Conservation (phyloP, 106 monocot genomes). For the Dactylorhiza incarnata region DNA sequence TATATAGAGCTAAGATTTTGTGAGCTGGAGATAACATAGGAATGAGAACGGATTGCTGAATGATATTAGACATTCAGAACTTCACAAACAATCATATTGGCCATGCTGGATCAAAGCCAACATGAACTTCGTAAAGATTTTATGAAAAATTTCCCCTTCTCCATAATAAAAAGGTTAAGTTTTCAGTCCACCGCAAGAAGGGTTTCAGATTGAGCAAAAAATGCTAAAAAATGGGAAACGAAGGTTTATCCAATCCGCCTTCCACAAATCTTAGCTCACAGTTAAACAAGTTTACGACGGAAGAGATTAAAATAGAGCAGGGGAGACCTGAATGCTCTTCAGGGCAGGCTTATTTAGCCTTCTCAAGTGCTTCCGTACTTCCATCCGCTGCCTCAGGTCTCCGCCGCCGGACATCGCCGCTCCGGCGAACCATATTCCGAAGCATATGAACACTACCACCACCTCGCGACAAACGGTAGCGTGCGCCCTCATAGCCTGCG, state of each 20-base stretch:
- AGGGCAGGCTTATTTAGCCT: constrained; percentile 9
- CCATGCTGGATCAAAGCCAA: too few relatives aligned
- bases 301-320: background rate
- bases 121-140: background rate
- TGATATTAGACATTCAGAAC: background rate
- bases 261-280: background rate
- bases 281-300: background rate
- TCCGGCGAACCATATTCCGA: background rate
- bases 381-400: background rate
- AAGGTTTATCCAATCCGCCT: background rate
- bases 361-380: background rate
- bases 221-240: background rate
- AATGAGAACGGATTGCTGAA: background rate
- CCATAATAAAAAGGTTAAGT: background rate
- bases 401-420: background rate
- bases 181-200: too few relatives aligned
- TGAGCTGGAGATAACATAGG: background rate
- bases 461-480: background rate
- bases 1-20: background rate
- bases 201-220: background rate
- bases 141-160: background rate
- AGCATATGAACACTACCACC: background rate
- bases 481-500: background rate
- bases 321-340: constrained; percentile 5
- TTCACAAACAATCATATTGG: too few relatives aligned